Evolutionary conservation across 2,329 filamentous ascomycete species (phyloP).

Genomic region (Fusarium verticillioides): DNA sequence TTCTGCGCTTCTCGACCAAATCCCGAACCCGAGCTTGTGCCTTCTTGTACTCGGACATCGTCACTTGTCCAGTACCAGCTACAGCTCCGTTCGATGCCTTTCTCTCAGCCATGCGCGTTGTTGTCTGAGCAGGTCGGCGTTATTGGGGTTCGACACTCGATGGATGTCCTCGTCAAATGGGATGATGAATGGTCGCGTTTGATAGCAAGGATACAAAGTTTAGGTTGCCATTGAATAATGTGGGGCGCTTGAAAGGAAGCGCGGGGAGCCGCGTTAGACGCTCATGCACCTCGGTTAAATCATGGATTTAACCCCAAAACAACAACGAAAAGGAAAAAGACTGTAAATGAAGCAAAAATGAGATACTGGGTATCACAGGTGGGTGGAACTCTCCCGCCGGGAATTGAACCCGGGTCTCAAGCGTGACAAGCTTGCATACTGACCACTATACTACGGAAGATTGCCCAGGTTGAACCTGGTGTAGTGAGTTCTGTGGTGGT

Average conservation of each 20-base stretch:
- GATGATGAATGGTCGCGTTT: conserved; percentile 6
- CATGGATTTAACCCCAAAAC: neutral
- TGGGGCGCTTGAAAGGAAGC: conserved; percentile 16
- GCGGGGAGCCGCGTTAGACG: conserved; percentile 12
- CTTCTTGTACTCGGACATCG: conserved; percentile 61
- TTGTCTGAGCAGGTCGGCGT: neutral
- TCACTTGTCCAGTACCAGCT: conserved; percentile 47
- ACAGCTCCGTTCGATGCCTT: conserved; percentile 43
- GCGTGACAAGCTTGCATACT: conserved; percentile 31
- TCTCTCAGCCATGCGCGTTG: conserved; percentile 50
- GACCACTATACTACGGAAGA: conserved; percentile 31
- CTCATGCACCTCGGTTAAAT: neutral
- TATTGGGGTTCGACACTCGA: neutral
- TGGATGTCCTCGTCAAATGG: neutral
- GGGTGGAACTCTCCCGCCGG: conserved; percentile 27
- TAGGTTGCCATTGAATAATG: conserved; percentile 8
- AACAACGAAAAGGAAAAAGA: neutral
- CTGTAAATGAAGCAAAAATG: neutral
- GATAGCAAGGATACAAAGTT: conserved; percentile 9
- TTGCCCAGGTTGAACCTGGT: neutral
- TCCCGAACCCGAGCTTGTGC: conserved; percentile 61
- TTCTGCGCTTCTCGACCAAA: conserved; percentile 57
- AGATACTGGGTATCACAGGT: conserved; percentile 4
- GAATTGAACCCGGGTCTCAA: conserved; percentile 32
- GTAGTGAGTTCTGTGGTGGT: conserved; percentile 13